Evolutionary conservation across 2,329 filamentous ascomycete genomes (phyloP), one percentile per base, ranked within the genome.

Genomic region (Dothistroma septosporum): DNA sequence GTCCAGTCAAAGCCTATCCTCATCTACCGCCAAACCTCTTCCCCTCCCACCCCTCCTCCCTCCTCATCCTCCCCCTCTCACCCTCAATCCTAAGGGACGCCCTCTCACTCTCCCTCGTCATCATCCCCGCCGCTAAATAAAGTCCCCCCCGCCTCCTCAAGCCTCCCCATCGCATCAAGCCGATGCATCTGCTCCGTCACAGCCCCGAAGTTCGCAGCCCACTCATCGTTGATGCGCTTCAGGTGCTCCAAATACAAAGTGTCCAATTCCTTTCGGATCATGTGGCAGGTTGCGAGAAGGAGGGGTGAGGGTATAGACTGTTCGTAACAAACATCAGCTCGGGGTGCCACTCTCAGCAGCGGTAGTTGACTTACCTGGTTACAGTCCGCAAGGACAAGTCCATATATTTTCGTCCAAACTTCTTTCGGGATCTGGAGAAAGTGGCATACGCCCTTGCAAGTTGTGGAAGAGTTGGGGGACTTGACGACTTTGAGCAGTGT

Each of bases 301-400:
- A n/a, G n/a, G n/a, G n/a, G n/a, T n/a, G n/a, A n/a, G n/a, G n/a
- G n/a, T n/a, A n/a, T n/a, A n/a, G n/a, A n/a, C n/a, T n/a, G n/a
- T n/a, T n/a, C n/a, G n/a, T n/a, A n/a, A n/a, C n/a, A n/a, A n/a
- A n/a, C n/a, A n/a, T n/a, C n/a, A n/a, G n/a, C n/a, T n/a, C n/a
- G n/a, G n/a, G n/a, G n/a, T n/a, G n/a, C n/a, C n/a, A n/a, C n/a
- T n/a, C n/a, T n/a, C n/a, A n/a, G n/a, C n/a, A n/a, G n/a, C n/a
- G n/a, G n/a, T n/a, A n/a, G n/a, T n/a, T n/a, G n/a, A 60, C 60
- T n/a, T 64, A 64, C 52, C 44, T 61, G 21, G 62, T 50, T 21
- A 21, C 28, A 50, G 21, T 50, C 47, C 14, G 19, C 21, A n/a
- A 50, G 7, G 14, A 50, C 21, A 21, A 8, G 10, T 5, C 10